A percentile compares a stretch with the other conserved stretches of the same genome.
These are phyloP conservation scores for Butyriboletus appendiculatus DNA, from an alignment of 1,284 basidiomycete genomes.

Conservation along the genomic window DNA sequence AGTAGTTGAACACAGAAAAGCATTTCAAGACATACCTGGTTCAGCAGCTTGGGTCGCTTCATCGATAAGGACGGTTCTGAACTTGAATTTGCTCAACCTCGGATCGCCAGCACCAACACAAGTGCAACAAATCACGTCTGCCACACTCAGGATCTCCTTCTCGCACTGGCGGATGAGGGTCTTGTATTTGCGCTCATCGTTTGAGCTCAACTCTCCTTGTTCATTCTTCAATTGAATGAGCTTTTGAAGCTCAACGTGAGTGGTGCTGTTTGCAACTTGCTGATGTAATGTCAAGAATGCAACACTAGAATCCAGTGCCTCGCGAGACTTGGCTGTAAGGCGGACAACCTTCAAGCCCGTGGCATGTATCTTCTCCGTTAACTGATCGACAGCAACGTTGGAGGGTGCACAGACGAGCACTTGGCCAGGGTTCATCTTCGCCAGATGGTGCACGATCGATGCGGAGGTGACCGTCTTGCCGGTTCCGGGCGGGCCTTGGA, in stretches of 20 bases:
- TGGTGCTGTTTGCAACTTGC: slow-evolving; percentile 95
- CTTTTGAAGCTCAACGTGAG: slow-evolving; percentile 95
- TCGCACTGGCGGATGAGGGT: slow-evolving; percentile 93
- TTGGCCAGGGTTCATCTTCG: slow-evolving; percentile 99
- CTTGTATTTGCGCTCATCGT: slow-evolving; percentile 98
- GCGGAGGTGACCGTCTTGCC: slow-evolving; percentile 99
- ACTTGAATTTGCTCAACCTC: slow-evolving; percentile 94
- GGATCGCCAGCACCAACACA: slow-evolving; percentile 99
- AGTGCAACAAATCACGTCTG: slow-evolving; percentile 98
- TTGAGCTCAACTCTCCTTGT: slow-evolving; percentile 94
- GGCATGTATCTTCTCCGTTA: slow-evolving; percentile 97
- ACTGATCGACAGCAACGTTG: slow-evolving; percentile 98
- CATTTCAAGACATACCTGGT: slow-evolving; percentile 65
- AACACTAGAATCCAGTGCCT: slow-evolving; percentile 94
- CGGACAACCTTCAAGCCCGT: slow-evolving; percentile 98
- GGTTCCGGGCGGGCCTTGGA: slow-evolving; percentile 98
- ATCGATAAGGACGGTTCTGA: slow-evolving; percentile 97
- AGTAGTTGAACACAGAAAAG: neutral
- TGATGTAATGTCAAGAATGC: slow-evolving; percentile 95
- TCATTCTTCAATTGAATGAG: slow-evolving; percentile 97
- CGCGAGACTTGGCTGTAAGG: slow-evolving; percentile 95
- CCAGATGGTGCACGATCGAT: slow-evolving; percentile 97
- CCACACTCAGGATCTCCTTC: slow-evolving; percentile 93
- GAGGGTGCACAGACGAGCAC: slow-evolving; percentile 99
- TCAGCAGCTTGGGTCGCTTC: slow-evolving; percentile 99